These are phyloP conservation scores for Ruellia speciosa DNA, from an alignment of 305 asterid species.

Conservation along the genomic window DNA sequence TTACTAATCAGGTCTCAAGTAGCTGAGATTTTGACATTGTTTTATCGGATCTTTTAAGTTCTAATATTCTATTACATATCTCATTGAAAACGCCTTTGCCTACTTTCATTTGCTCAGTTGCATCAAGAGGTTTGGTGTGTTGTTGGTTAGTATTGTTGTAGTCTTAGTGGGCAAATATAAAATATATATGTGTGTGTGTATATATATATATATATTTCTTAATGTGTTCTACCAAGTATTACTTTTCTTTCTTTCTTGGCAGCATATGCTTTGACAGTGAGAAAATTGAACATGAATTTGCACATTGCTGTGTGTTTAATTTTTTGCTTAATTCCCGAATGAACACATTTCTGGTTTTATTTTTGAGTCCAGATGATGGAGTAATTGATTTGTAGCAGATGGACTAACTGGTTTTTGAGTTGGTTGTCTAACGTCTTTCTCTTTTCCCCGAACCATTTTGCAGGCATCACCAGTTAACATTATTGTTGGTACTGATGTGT, in stretches of 20 bases:
- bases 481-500: slow-evolving; percentile 87
- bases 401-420: too few species aligned
- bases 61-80: too few species aligned
- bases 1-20: slow-evolving; percentile 7
- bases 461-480: slow-evolving; percentile 85
- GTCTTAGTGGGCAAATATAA: too few species aligned
- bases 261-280: not conserved
- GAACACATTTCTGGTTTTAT: not conserved
- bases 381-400: not conserved
- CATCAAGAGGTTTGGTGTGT: too few species aligned
- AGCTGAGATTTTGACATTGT: slow-evolving; percentile 14
- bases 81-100: too few species aligned
- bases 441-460: slow-evolving; percentile 24
- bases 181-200: too few species aligned
- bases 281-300: slow-evolving; percentile 14
- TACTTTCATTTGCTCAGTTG: slow-evolving; percentile 5
- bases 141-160: too few species aligned
- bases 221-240: too few species aligned
- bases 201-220: too few species aligned
- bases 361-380: slow-evolving; percentile 6
- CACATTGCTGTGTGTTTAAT: too few species aligned
- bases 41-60: not conserved
- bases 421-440: slow-evolving; percentile 14
- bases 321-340: slow-evolving; percentile 1
- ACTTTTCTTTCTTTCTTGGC: not conserved